Conservation (phyloP, 495 filamentous ascomycete genomes). For the Penicillium antarcticum region DNA sequence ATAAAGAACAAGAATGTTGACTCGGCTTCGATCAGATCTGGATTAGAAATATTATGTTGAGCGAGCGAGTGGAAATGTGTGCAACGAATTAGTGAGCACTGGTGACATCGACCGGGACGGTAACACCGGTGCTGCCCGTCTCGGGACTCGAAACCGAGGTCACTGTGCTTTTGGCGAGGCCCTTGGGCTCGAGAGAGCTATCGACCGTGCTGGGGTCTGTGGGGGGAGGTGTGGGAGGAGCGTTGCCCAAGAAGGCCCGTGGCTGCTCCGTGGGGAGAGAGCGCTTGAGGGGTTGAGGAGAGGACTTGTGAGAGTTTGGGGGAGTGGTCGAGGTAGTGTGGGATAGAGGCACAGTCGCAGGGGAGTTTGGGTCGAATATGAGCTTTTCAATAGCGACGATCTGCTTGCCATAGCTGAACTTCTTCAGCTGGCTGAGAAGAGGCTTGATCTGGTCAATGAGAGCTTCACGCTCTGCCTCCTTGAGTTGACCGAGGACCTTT, state of each 20-base stretch:
- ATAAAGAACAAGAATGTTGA: constrained; percentile 23
- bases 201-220: constrained; percentile 36
- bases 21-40: constrained; percentile 22
- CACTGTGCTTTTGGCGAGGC: constrained; percentile 32
- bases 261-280: constrained; percentile 30
- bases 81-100: constrained; percentile 28
- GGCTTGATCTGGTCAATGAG: constrained; percentile 74
- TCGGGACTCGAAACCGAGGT: constrained; percentile 33
- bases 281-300: constrained; percentile 40
- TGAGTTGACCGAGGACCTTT: constrained; percentile 71
- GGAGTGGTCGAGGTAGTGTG: constrained; percentile 39
- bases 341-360: constrained; percentile 17
- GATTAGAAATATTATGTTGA: constrained; percentile 35
- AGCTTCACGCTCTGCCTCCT: constrained; percentile 58
- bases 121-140: constrained; percentile 28
- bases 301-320: constrained; percentile 46
- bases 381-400: constrained; percentile 69
- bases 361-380: constrained; percentile 41
- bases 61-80: constrained; percentile 28
- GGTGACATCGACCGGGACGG: constrained; percentile 29
- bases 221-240: constrained; percentile 44
- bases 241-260: constrained; percentile 32
- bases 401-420: constrained; percentile 73
- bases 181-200: constrained; percentile 30
- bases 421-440: constrained; percentile 69